phyloP scores from a whole-genome alignment of 108 stramenopile species.

The Pseudonitzschia multistriata region DNA sequence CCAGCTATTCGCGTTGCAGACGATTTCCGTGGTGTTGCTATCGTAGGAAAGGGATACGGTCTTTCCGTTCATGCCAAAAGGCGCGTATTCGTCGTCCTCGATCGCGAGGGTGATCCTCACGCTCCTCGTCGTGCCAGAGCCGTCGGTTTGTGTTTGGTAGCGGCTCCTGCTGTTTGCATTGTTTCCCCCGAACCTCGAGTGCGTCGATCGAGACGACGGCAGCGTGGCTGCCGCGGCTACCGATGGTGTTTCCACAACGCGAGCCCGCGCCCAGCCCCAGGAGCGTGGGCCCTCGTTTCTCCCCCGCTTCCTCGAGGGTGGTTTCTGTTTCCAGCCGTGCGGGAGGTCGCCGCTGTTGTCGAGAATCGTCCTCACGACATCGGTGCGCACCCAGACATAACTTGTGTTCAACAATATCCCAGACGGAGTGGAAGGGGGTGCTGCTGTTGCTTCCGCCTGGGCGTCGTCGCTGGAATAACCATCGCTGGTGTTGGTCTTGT shows the following conservation, averaged over 20 bases:
- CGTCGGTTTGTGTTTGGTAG: background rate
- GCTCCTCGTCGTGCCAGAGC: background rate
- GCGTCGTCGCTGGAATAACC: conserved; percentile 2
- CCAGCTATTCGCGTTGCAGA: conserved; percentile 55
- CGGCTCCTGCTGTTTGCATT: background rate
- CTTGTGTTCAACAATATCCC: conserved; percentile 4
- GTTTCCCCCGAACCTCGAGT: background rate
- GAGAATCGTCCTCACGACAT: conserved; percentile 40
- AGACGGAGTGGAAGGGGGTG: background rate
- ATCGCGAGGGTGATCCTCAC: conserved; percentile 35
- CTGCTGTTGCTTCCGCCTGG: background rate
- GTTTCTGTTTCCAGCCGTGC: conserved; percentile 39
- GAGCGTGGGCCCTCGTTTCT: conserved; percentile 6
- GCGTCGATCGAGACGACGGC: background rate
- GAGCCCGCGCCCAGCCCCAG: conserved; percentile 51
- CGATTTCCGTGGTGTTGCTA: conserved; percentile 21
- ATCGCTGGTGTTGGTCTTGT: background rate
- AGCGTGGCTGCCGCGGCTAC: background rate
- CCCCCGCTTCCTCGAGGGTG: conserved; percentile 34
- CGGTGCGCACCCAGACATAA: conserved; percentile 54
- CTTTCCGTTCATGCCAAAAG: conserved; percentile 24
- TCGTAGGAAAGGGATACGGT: conserved; percentile 46
- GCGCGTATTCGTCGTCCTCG: conserved; percentile 42
- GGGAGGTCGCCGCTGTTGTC: conserved; percentile 40
- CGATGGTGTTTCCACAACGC: conserved; percentile 25